Conservation (phyloP, 2,329 filamentous ascomycete species). For the Aureobasidium sp. region DNA sequence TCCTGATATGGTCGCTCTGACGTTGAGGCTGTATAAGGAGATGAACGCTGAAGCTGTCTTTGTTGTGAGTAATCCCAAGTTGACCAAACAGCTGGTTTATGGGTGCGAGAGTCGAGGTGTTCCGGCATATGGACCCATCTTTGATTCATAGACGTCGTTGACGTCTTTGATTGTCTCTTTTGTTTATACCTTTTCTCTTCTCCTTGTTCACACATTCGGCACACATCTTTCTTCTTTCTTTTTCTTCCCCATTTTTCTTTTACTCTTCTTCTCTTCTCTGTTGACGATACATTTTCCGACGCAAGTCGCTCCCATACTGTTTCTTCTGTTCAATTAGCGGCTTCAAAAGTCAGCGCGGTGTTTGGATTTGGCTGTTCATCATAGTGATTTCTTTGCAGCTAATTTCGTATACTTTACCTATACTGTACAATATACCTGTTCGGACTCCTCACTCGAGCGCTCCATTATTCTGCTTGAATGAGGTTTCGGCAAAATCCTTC, state of each 20-base stretch:
- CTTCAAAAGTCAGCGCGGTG: neutral
- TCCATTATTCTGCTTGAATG: neutral
- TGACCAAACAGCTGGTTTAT: constrained; percentile 63
- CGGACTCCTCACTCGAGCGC: neutral
- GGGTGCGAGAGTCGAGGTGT: constrained; percentile 59
- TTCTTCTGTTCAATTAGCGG: neutral
- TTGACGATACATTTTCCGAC: neutral
- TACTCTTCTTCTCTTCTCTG: neutral
- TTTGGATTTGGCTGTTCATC: neutral
- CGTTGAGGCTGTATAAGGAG: constrained; percentile 44
- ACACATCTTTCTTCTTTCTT: neutral
- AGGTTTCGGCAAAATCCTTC: neutral
- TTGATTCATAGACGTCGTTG: constrained; percentile 48
- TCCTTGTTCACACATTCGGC: neutral
- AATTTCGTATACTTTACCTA: neutral
- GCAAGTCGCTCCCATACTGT: neutral
- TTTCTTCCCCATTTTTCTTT: neutral
- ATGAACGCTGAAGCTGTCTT: constrained; percentile 60
- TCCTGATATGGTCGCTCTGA: constrained; percentile 53
- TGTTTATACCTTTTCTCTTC: neutral
- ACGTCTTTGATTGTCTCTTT: neutral
- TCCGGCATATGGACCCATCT: constrained; percentile 65
- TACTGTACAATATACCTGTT: neutral
- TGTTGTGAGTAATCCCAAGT: constrained; percentile 61
- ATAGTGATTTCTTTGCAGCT: neutral